Conservation (phyloP, 2,329 filamentous ascomycete species). For the Thelonectria discophora region DNA sequence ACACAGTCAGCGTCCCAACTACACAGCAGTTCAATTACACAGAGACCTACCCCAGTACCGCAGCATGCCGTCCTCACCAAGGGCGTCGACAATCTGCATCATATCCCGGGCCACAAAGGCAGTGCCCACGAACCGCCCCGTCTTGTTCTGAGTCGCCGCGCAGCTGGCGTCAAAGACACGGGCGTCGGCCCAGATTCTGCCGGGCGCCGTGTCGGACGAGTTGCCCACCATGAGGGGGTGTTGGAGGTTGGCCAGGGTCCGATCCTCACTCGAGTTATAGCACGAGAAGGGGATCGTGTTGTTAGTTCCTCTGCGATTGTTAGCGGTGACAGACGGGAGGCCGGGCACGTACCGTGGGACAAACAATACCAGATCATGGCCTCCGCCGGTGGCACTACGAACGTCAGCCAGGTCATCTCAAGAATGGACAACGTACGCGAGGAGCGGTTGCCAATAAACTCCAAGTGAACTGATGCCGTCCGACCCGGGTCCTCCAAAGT, state of each 20-base stretch:
- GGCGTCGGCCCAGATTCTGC: constrained; percentile 37
- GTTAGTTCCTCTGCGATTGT: constrained; percentile 38
- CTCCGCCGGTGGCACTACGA: constrained; percentile 31
- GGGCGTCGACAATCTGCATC: constrained; percentile 54
- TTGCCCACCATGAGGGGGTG: constrained; percentile 20
- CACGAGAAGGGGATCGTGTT: constrained; percentile 42
- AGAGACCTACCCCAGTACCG: constrained; percentile 49
- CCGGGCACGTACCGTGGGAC: constrained; percentile 37
- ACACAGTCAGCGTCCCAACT: no score
- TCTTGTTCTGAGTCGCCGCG: constrained; percentile 37
- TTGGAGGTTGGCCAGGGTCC: background rate
- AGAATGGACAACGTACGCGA: constrained; percentile 6
- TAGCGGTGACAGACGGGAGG: background rate
- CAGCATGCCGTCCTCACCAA: constrained; percentile 50
- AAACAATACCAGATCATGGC: constrained; percentile 41
- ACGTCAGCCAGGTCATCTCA: background rate
- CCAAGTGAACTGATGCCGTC: constrained; percentile 16
- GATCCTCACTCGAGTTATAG: constrained; percentile 17
- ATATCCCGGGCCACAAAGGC: constrained; percentile 56
- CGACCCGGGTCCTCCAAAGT: constrained; percentile 42
- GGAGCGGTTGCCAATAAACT: constrained; percentile 7
- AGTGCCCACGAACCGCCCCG: constrained; percentile 51
- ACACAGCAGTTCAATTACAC: no score
- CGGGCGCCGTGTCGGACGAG: constrained; percentile 33
- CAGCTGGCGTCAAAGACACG: constrained; percentile 36